A percentile compares a stretch with the other conserved stretches of the same genome.
phyloP scores from a whole-genome alignment of 2,329 filamentous ascomycete genomes.

The Coleophoma crateriformis region DNA sequence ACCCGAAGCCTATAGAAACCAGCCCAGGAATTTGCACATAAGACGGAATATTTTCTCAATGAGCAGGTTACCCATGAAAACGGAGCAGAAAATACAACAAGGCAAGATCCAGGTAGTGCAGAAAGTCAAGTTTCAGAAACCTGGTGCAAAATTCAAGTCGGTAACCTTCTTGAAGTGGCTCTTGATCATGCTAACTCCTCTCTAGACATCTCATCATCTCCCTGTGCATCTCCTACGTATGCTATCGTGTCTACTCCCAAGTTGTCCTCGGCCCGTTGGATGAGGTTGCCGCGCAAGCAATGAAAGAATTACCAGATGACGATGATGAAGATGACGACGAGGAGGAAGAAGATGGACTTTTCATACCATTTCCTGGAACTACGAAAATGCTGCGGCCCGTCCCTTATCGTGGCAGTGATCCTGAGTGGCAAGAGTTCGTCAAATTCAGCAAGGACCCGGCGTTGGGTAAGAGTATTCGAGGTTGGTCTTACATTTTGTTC shows the following conservation, averaged over 20 bases:
- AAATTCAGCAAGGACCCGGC: slow-evolving; percentile 49
- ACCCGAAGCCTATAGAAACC: neutral
- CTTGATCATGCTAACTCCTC: no score
- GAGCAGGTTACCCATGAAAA: slow-evolving; percentile 18
- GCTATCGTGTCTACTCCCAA: slow-evolving; percentile 37
- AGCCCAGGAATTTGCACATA: slow-evolving; percentile 7
- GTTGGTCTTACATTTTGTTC: slow-evolving; percentile 1
- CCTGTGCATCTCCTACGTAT: slow-evolving; percentile 27
- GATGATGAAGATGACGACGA: slow-evolving; percentile 36
- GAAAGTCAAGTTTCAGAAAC: slow-evolving; percentile 18
- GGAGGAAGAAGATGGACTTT: slow-evolving; percentile 38
- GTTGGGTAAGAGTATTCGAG: slow-evolving; percentile 29
- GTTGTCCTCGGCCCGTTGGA: slow-evolving; percentile 41
- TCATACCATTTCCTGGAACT: slow-evolving; percentile 59
- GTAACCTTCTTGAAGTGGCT: neutral
- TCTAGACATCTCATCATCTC: slow-evolving; percentile 21
- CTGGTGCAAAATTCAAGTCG: slow-evolving; percentile 10
- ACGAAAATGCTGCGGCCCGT: slow-evolving; percentile 40
- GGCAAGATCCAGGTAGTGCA: slow-evolving; percentile 15
- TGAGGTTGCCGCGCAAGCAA: slow-evolving; percentile 25
- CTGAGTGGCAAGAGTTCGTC: slow-evolving; percentile 58
- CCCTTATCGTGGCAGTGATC: slow-evolving; percentile 51
- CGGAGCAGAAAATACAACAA: slow-evolving; percentile 14
- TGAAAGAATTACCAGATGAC: slow-evolving; percentile 36
- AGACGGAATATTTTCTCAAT: slow-evolving; percentile 11